Percentiles rank a stretch among this genome's conserved stretches.
Evolutionary conservation across 148 eudicot genomes (phyloP).

Genomic region (Silene latifolia): DNA sequence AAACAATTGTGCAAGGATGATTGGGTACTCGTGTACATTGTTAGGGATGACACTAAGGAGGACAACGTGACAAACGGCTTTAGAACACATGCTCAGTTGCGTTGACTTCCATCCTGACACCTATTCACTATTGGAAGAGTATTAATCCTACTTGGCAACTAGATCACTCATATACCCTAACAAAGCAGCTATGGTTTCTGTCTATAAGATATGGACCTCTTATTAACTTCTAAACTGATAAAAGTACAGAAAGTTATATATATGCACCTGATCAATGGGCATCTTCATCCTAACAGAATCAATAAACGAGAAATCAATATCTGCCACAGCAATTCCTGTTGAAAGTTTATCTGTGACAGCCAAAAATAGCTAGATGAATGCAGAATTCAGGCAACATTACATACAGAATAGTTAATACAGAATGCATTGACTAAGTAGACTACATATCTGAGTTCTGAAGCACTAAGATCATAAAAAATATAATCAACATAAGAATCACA

Average conservation of each 20-base stretch:
- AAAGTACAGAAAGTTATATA: not conserved
- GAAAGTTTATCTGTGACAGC: constrained; percentile 59
- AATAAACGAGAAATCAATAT: constrained; percentile 67
- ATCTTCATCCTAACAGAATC: constrained; percentile 81
- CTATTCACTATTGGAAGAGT: not conserved
- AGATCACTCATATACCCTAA: not conserved
- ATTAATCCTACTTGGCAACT: not conserved
- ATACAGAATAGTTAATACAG: not conserved
- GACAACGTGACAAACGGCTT: no score
- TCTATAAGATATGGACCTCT: not conserved
- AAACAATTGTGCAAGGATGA: no score
- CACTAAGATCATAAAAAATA: not conserved
- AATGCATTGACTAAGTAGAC: not conserved
- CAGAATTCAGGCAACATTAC: constrained; percentile 9
- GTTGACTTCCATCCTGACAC: not conserved
- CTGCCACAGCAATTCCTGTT: constrained; percentile 87
- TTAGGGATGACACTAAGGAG: not conserved
- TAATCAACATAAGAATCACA: not conserved
- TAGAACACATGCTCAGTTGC: not conserved
- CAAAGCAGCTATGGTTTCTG: not conserved
- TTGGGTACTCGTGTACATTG: not conserved
- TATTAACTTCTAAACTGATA: not conserved
- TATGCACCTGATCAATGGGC: constrained; percentile 74
- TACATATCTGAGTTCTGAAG: not conserved
- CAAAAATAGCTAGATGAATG: not conserved